Conservation (phyloP, 345 rosid genomes). For the Noccaea bulbosa region DNA sequence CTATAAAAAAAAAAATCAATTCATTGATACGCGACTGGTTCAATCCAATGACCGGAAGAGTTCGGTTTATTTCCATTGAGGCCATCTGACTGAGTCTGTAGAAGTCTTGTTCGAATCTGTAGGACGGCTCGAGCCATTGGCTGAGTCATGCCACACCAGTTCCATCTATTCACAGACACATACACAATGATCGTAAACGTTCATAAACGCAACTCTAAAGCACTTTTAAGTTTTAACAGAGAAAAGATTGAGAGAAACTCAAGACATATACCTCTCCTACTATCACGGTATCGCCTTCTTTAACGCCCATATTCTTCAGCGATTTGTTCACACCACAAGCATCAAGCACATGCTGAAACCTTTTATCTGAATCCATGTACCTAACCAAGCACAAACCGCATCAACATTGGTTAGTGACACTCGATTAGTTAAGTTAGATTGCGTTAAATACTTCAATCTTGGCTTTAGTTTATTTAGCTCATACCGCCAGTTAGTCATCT, state of each 20-base stretch:
- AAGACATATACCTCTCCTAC: constrained; percentile 80
- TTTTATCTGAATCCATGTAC: constrained; percentile 80
- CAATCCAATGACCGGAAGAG: background rate
- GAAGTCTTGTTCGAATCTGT: constrained; percentile 55
- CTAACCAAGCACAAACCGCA: constrained; percentile 49
- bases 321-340: constrained; percentile 87
- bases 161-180: constrained; percentile 66
- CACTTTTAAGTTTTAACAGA: constrained; percentile 2
- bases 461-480: constrained; percentile 19
- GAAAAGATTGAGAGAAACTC: constrained; percentile 19
- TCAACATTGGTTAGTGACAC: constrained; percentile 16
- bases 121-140: constrained; percentile 55
- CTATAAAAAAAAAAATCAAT: background rate
- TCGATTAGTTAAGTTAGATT: constrained; percentile 3
- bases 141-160: constrained; percentile 83
- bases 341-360: constrained; percentile 86
- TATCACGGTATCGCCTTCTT: constrained; percentile 91
- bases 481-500: constrained; percentile 98
- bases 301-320: constrained; percentile 76
- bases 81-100: constrained; percentile 70
- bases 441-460: background rate
- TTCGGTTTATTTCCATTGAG: constrained; percentile 56
- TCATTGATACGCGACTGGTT: constrained; percentile 1
- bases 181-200: background rate
- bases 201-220: constrained; percentile 6